Percentiles rank a stretch among this genome's conserved stretches.
phyloP scores from a whole-genome alignment of 2,329 filamentous ascomycete species.

The Ceratocystis eucalypticola region DNA sequence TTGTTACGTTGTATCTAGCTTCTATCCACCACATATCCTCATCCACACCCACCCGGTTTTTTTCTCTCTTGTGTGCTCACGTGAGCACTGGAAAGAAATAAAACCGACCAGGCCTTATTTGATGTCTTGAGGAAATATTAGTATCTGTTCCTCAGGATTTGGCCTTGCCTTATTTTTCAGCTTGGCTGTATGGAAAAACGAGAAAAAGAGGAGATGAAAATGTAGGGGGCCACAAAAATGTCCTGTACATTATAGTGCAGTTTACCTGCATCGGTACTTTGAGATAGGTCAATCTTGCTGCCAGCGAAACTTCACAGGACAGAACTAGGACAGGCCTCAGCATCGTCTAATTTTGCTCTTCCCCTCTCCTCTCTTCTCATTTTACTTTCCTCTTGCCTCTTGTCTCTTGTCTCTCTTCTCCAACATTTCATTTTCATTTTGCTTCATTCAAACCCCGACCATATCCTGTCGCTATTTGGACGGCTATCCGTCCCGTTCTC shows the following conservation, averaged over 20 bases:
- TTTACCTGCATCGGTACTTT: background rate
- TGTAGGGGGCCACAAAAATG: background rate
- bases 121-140: background rate
- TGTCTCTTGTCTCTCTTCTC: background rate
- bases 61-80: background rate
- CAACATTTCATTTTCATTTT: background rate
- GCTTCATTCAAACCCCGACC: background rate
- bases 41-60: background rate
- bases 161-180: background rate
- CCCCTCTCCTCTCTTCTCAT: slow-evolving; percentile 1
- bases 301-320: background rate
- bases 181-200: background rate
- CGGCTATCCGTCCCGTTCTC: background rate
- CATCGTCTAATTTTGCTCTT: background rate
- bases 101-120: background rate
- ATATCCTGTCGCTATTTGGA: background rate
- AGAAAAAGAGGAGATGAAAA: background rate
- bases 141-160: background rate
- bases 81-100: background rate
- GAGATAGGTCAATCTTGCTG: background rate
- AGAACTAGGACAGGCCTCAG: background rate
- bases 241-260: background rate
- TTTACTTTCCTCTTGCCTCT: background rate
- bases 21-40: background rate
- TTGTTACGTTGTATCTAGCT: no score